Evolutionary conservation across 768 basidiomycete genomes (phyloP), one percentile per base, ranked within the genome.

Genomic region (Neoboletus magnificus): DNA sequence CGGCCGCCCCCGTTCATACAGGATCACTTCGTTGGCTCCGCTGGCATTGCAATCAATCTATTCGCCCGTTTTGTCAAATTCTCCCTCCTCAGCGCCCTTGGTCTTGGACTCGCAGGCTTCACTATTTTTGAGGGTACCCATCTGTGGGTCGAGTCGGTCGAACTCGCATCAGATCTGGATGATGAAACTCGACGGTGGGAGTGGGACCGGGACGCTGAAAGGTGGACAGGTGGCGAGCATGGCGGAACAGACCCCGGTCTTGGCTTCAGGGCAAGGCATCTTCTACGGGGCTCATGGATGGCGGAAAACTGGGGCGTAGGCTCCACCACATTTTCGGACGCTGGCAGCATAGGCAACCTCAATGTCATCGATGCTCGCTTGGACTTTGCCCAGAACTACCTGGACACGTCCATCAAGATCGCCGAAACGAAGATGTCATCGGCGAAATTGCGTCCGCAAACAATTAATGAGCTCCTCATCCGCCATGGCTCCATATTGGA

Each of bases 201-300:
- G 63, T 90, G 88, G 89, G 78, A 85, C 64, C 64, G 76, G 4
- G 82, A 86, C 43, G 74, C 74, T 18, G 84, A 85, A 50, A 74
- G 74, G 49, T 90, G 87, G 88, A 75, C 83, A 9, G 83, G 79
- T 23, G 76, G 82, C 46, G 73, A 61, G 56, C 73, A 27, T 32
- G 85, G 84, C 6, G 89, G 89, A 45, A 91, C 89, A n/a, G 87
- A 91, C 67, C 78, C 85, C 5, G 80, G 73, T n/a, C 72, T 91
- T 10, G 85, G 87, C 3, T 77, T 81, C 64, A 75, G 73, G 61
- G 86, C 78, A 22, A 74, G 86, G 27, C 83, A 86, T 66, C 77
- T 80, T 40, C 71, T 87, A 1, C 83, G 89, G 33, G 78, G 80
- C 30, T 86, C 89, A 13, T 91, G 88, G 87, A 83, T 86, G 72